Evolutionary conservation across 1,284 basidiomycete genomes (phyloP).

Genomic region (Papiliotrema nemorosa): DNA sequence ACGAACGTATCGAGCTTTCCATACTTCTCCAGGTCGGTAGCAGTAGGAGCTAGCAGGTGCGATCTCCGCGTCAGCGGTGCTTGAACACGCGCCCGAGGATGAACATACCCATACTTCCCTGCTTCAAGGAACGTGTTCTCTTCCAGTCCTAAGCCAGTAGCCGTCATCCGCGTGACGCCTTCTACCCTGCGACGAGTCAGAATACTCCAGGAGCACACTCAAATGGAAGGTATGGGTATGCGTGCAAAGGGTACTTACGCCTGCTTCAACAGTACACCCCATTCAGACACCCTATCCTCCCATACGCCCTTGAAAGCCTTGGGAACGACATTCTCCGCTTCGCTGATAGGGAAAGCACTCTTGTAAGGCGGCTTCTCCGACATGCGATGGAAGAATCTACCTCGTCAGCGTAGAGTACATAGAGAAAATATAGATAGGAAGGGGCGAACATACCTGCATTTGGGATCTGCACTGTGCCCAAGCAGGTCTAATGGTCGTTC

Average conservation of each 20-base stretch:
- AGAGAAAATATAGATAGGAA: neutral
- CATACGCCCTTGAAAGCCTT: constrained; percentile 59
- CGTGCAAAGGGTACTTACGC: too few relatives aligned
- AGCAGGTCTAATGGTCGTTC: constrained; percentile 73
- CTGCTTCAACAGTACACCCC: constrained; percentile 79
- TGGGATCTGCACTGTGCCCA: constrained; percentile 75
- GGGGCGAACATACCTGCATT: constrained; percentile 59
- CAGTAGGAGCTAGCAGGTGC: constrained; percentile 84
- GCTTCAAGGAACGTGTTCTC: constrained; percentile 66
- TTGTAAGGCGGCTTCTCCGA: constrained; percentile 68
- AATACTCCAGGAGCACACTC: neutral
- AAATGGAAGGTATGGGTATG: too few relatives aligned
- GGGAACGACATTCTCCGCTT: constrained; percentile 76
- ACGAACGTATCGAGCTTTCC: constrained; percentile 56
- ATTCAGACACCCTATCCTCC: constrained; percentile 65
- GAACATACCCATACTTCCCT: constrained; percentile 69
- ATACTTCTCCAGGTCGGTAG: constrained; percentile 77
- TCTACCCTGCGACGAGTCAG: constrained; percentile 58
- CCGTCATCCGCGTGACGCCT: constrained; percentile 74
- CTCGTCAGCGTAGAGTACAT: neutral
- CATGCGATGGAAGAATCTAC: constrained; percentile 82
- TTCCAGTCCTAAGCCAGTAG: constrained; percentile 71
- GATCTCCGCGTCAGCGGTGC: constrained; percentile 55
- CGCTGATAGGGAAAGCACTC: constrained; percentile 68
- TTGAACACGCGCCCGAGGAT: too few relatives aligned